These are phyloP conservation scores for Brasenia schreberi DNA, from an alignment of 164 flowering plant species.

Conservation along the genomic window DNA sequence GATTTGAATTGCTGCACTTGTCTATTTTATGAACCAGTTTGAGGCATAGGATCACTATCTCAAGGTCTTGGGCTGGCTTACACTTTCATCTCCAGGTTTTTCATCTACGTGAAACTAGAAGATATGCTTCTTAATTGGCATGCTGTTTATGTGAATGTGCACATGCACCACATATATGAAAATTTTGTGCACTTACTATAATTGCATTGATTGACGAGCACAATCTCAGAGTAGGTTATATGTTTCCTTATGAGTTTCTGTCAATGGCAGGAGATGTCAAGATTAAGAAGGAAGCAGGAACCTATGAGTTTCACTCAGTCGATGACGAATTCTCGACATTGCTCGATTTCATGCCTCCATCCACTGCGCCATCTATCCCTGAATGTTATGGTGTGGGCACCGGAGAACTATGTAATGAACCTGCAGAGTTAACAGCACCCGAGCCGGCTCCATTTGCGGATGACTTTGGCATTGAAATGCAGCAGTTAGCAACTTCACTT, in stretches of 20 bases:
- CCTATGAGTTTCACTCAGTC: constrained; percentile 15
- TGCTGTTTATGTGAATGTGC: not conserved
- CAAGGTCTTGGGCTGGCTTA: not conserved
- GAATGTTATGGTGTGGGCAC: constrained; percentile 20
- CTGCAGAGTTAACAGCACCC: constrained; percentile 11
- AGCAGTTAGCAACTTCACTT: constrained; percentile 13
- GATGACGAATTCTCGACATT: constrained; percentile 35
- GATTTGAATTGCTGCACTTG: too few relatives aligned
- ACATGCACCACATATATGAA: not conserved
- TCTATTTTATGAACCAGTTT: too few relatives aligned
- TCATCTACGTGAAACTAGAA: too few relatives aligned
- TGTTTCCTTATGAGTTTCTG: not conserved
- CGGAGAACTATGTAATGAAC: constrained; percentile 16
- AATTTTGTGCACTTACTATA: not conserved
- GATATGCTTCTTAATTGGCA: too few relatives aligned
- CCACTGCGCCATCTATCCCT: constrained; percentile 15
- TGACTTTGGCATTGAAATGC: constrained; percentile 17
- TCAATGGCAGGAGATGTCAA: constrained; percentile 7
- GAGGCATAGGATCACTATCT: not conserved
- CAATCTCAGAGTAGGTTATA: not conserved
- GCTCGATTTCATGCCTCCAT: constrained; percentile 23
- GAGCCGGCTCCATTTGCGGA: constrained; percentile 1
- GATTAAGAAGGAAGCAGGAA: constrained; percentile 9
- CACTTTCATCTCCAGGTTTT: too few relatives aligned
- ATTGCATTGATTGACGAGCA: not conserved